A percentile compares a stretch with the other conserved stretches of the same genome.
Conservation (phyloP, 1,284 basidiomycete species). For the Cryptococcus sp. region DNA sequence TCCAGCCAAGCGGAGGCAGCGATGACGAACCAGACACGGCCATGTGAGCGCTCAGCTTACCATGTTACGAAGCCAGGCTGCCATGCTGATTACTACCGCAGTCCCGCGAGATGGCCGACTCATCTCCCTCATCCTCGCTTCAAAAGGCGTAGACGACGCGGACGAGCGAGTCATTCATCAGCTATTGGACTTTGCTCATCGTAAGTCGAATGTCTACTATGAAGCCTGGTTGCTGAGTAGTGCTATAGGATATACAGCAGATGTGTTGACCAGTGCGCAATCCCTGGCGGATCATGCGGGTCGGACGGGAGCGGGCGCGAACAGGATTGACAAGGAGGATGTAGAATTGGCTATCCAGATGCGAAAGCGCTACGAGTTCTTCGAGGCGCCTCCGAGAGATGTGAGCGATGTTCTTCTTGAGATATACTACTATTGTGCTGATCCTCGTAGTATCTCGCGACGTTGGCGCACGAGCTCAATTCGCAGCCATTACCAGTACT, state of each 20-base stretch:
- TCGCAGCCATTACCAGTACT: slow-evolving; percentile 83
- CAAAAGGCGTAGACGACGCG: slow-evolving; percentile 90
- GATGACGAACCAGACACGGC: neutral
- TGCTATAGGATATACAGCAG: slow-evolving; percentile 71
- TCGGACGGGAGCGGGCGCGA: slow-evolving; percentile 55
- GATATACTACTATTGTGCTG: neutral
- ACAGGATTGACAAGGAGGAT: slow-evolving; percentile 86
- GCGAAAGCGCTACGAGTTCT: slow-evolving; percentile 91
- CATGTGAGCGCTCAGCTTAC: neutral
- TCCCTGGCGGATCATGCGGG: slow-evolving; percentile 93
- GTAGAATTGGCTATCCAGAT: slow-evolving; percentile 88
- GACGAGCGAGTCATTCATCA: slow-evolving; percentile 93
- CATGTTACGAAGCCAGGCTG: too few species aligned
- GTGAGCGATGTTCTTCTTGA: slow-evolving; percentile 56
- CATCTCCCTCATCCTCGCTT: slow-evolving; percentile 87
- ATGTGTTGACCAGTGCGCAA: slow-evolving; percentile 85
- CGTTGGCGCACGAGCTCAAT: slow-evolving; percentile 88
- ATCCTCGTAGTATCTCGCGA: slow-evolving; percentile 71
- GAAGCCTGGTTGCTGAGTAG: neutral
- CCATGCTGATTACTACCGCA: slow-evolving; percentile 19
- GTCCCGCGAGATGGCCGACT: slow-evolving; percentile 83
- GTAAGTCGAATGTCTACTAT: slow-evolving; percentile 51
- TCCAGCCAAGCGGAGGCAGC: neutral
- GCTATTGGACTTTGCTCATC: slow-evolving; percentile 90
- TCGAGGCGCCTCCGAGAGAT: slow-evolving; percentile 91